Percentiles rank a stretch among this genome's conserved stretches.
phyloP scores from a whole-genome alignment of 345 rosid species.

The Conringia planisiliqua region DNA sequence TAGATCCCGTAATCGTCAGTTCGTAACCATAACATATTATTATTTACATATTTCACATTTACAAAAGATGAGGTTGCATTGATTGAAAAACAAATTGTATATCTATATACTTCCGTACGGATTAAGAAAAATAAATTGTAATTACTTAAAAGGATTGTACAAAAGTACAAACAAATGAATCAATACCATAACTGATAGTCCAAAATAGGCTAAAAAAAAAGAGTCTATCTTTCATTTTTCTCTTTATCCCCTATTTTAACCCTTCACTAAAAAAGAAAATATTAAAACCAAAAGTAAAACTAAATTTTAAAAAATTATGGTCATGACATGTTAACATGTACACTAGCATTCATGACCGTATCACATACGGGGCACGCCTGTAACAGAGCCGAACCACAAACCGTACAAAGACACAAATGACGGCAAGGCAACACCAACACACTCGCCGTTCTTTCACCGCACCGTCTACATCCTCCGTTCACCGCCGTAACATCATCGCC shows the following conservation, averaged over 20 bases:
- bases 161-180: constrained; percentile 6
- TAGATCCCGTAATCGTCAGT: neutral
- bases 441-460: constrained; percentile 58
- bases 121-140: neutral
- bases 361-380: constrained; percentile 52
- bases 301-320: neutral
- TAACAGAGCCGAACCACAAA: constrained; percentile 53
- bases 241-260: constrained; percentile 46
- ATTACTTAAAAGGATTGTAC: neutral
- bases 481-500: constrained; percentile 5
- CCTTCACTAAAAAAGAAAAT: neutral
- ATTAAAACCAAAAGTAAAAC: neutral
- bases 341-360: constrained; percentile 51
- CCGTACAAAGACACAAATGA: constrained; percentile 76
- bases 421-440: constrained; percentile 86
- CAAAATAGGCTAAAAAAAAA: neutral
- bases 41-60: neutral
- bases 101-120: neutral
- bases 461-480: constrained; percentile 41
- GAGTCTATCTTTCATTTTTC: neutral
- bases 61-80: neutral
- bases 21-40: neutral
- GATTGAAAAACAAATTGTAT: neutral
- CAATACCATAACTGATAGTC: neutral
- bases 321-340: constrained; percentile 62